These are phyloP conservation scores for Castanospermum australe DNA, from an alignment of 306 rosid species.

Conservation along the genomic window DNA sequence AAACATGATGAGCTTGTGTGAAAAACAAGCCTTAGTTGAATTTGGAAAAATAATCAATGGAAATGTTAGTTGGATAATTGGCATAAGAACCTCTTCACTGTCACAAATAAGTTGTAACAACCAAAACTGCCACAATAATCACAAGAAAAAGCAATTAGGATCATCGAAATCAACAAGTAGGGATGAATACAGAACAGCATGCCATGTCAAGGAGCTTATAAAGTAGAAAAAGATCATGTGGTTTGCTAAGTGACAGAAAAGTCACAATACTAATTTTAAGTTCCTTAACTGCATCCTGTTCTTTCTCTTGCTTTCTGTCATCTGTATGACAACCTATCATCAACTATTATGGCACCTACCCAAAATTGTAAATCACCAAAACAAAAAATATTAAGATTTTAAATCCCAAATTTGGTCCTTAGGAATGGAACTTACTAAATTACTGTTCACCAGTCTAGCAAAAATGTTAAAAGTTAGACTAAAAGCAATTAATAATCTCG, in stretches of 20 bases:
- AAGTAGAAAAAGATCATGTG: not conserved
- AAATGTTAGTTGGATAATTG: not conserved
- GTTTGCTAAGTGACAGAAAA: not conserved
- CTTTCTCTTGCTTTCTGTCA: not conserved
- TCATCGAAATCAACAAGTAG: not conserved
- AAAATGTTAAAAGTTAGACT: not conserved
- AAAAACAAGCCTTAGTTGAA: not conserved
- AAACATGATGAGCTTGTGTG: not conserved
- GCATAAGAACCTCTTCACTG: not conserved
- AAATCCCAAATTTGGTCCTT: not conserved
- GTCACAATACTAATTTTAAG: not conserved
- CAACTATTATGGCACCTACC: not conserved
- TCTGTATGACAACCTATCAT: not conserved
- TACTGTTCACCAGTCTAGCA: not conserved
- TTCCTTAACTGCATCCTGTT: not conserved
- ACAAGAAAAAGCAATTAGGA: not conserved
- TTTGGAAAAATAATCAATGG: not conserved
- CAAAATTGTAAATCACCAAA: not conserved
- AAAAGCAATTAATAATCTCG: not conserved
- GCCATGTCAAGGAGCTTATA: not conserved
- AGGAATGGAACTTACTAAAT: not conserved
- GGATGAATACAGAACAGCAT: not conserved
- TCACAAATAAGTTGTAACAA: not conserved
- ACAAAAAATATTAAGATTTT: not conserved
- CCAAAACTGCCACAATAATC: not conserved